A percentile compares a stretch with the other conserved stretches of the same genome.
These are phyloP conservation scores for Talaromyces sp. DNA, from an alignment of 2,329 filamentous ascomycete species.

Conservation along the genomic window DNA sequence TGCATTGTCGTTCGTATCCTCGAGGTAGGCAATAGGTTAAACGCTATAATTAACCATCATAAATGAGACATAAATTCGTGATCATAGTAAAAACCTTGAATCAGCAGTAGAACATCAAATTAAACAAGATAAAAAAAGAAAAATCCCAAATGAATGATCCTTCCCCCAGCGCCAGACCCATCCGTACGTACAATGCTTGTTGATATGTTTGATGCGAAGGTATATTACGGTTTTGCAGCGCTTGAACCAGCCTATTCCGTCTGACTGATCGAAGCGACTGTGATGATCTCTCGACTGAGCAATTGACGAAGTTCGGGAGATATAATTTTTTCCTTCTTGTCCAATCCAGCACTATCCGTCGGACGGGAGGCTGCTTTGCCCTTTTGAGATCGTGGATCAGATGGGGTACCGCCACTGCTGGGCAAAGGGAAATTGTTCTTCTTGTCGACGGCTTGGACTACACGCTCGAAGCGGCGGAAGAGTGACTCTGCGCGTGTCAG, in stretches of 20 bases:
- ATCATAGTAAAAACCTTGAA: neutral
- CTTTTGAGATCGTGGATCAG: constrained; percentile 26
- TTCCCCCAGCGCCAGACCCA: neutral
- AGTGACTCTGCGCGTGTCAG: constrained; percentile 83
- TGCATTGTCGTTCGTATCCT: neutral
- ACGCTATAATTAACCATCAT: neutral
- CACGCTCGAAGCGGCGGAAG: constrained; percentile 81
- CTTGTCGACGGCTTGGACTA: constrained; percentile 88
- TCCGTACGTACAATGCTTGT: constrained; percentile 5
- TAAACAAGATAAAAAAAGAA: neutral
- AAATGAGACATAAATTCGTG: neutral
- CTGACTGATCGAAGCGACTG: neutral
- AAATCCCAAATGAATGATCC: neutral
- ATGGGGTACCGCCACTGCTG: constrained; percentile 43
- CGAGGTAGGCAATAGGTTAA: neutral
- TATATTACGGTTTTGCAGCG: neutral
- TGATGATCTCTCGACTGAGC: constrained; percentile 51
- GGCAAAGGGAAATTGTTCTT: constrained; percentile 75
- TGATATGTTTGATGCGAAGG: neutral
- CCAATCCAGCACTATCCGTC: constrained; percentile 20
- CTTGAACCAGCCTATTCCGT: neutral
- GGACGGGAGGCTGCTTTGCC: constrained; percentile 31
- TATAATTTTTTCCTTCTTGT: constrained; percentile 51
- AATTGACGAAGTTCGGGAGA: constrained; percentile 60
- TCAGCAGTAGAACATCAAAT: neutral